Evolutionary conservation across 306 rosid genomes (phyloP), one percentile per base, ranked within the genome.

Genomic region (Quercus dentata): DNA sequence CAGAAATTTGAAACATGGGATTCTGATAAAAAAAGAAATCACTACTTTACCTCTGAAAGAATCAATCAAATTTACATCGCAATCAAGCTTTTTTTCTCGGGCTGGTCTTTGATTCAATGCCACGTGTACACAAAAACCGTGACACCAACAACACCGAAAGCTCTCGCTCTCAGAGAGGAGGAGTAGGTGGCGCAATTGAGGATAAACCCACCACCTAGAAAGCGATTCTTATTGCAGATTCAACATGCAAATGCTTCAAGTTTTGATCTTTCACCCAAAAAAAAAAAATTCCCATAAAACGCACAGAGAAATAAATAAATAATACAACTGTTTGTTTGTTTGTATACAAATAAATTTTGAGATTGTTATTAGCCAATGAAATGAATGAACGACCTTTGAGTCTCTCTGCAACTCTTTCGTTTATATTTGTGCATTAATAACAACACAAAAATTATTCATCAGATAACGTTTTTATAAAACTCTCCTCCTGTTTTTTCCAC

Each of bases 41-140:
- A 38, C 44, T 6, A 38, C 44, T 38, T 33, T 51, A 85, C 82
- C 80, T 73, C 19, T 56, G 69, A 85, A 78, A 6, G 44, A 38
- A 35, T 72, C 58, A 64, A 69, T 78, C 57, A 73, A 18, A 76
- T 71, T 61, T 10, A 76, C 27, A 30, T 58, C 82, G 56, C 73
- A 77, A 82, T 54, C 77, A 78, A 80, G 83, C 44, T 6, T 35
- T 38, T 38, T 38, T 1, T 6, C 44, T 38, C 44, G 44, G 52
- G 54, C 54, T 46, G 15, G 54, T 12, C 17, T 12, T 65, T 23
- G 41, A 70, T 73, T 79, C 76, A 2, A 76, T 73, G 54, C 80
- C 89, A 75, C 85, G 89, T 69, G 76, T 67, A 69, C 69, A 67
- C 69, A 64, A 64, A 86, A 80, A 73, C 85, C 82, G 81, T 52